Conservation (phyloP, 768 basidiomycete species). For the Panaeolus papilionaceus region DNA sequence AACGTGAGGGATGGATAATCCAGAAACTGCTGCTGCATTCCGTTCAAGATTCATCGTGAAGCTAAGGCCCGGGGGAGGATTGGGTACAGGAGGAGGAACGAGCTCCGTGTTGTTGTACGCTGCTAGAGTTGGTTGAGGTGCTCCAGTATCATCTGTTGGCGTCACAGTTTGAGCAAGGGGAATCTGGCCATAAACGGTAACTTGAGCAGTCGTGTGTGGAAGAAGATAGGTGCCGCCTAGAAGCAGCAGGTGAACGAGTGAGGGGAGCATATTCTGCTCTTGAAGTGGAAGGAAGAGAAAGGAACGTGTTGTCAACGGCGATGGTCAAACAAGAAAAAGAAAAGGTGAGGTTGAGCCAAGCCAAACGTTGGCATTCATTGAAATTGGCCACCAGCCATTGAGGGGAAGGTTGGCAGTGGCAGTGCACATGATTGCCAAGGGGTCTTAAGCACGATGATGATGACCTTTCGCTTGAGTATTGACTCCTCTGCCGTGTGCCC, state of each 20-base stretch:
- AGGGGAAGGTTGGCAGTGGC: neutral
- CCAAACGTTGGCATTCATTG: neutral
- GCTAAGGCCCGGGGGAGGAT: constrained; percentile 44
- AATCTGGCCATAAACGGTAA: constrained; percentile 42
- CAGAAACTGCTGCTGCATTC: constrained; percentile 37
- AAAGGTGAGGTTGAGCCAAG: constrained; percentile 7
- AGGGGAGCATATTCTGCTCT: constrained; percentile 11
- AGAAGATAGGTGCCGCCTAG: neutral
- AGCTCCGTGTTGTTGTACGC: constrained; percentile 61
- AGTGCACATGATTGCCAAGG: constrained; percentile 6
- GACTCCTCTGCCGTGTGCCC: neutral
- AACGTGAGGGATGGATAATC: constrained; percentile 44
- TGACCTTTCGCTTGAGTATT: neutral
- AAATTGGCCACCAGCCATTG: neutral
- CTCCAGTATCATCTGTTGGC: constrained; percentile 15
- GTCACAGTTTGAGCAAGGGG: constrained; percentile 33
- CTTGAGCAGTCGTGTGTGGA: constrained; percentile 16
- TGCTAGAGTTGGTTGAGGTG: constrained; percentile 37
- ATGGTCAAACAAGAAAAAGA: neutral
- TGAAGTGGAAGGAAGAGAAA: neutral
- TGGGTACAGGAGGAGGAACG: constrained; percentile 54
- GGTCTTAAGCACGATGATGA: neutral
- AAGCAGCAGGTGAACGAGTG: constrained; percentile 1
- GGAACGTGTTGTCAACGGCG: neutral
- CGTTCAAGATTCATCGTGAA: constrained; percentile 52